These are phyloP conservation scores for Cetraspora pellucida DNA, from an alignment of 192 early-diverging fungal species.

Conservation along the genomic window DNA sequence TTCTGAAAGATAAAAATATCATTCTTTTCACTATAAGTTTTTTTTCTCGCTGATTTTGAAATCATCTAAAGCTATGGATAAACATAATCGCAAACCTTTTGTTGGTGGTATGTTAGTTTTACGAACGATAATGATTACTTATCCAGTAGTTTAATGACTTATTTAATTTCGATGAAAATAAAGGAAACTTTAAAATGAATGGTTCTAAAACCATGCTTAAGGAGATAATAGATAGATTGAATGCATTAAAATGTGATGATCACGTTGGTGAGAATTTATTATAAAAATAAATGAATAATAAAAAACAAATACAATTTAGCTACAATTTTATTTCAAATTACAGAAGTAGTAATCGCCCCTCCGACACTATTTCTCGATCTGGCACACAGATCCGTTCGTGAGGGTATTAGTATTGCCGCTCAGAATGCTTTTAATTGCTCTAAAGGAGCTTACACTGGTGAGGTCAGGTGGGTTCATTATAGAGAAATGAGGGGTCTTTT, in stretches of 20 bases:
- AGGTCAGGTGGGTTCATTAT: constrained; percentile 64
- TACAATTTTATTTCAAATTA: constrained; percentile 13
- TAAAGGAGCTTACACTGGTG: constrained; percentile 96
- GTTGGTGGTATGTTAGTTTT: too few species aligned
- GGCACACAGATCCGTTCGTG: constrained; percentile 74
- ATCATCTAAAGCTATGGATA: too few species aligned
- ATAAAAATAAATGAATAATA: background rate
- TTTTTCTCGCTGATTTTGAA: too few species aligned
- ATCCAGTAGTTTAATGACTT: too few species aligned
- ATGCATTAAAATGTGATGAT: constrained; percentile 64
- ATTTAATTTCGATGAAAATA: too few species aligned
- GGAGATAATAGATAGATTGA: constrained; percentile 76
- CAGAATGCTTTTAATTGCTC: constrained; percentile 90
- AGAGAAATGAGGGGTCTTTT: background rate
- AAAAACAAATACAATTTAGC: background rate
- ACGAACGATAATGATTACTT: too few species aligned
- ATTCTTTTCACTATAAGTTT: too few species aligned
- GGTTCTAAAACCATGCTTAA: constrained; percentile 76
- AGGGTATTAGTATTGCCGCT: constrained; percentile 88
- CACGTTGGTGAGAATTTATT: constrained; percentile 66
- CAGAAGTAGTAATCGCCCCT: constrained; percentile 97
- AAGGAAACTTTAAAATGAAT: constrained; percentile 95
- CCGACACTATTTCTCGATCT: constrained; percentile 88
- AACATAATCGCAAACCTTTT: too few species aligned
- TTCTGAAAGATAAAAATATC: too few species aligned